Evolutionary conservation across 73 alveolate species (phyloP).

Genomic region (Tetrahymena borealis): DNA sequence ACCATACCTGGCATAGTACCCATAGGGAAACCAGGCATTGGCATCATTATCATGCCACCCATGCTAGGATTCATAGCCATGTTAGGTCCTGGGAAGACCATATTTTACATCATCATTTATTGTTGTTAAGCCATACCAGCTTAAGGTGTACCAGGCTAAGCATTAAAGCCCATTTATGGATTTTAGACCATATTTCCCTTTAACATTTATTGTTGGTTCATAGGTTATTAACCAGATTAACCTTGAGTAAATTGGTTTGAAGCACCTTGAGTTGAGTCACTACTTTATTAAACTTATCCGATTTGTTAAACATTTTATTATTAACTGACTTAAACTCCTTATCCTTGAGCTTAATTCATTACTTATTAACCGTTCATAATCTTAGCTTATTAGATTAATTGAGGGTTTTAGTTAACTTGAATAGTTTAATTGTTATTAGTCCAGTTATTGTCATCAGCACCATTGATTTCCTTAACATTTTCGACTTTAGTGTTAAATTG

Average conservation of each 20-base stretch:
- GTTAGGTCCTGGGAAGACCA: not conserved
- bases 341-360: not conserved
- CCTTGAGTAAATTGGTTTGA: not conserved
- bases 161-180: not conserved
- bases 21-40: not conserved
- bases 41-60: not conserved
- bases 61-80: not conserved
- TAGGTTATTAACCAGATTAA: not conserved
- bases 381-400: not conserved
- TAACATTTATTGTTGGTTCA: not conserved
- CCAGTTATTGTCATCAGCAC: not conserved
- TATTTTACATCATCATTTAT: not conserved
- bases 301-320: not conserved
- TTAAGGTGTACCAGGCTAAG: not conserved
- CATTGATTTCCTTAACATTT: not conserved
- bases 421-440: not conserved
- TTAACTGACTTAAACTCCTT: not conserved
- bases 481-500: not conserved
- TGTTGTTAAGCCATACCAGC: not conserved
- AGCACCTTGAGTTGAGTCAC: not conserved
- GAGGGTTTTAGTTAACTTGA: not conserved
- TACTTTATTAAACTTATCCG: not conserved
- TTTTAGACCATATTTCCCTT: not conserved
- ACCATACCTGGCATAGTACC: constrained; percentile 1
- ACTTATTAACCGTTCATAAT: not conserved